Evolutionary conservation across 169 alveolate genomes (phyloP), one percentile per base, ranked within the genome.

Genomic region (Fabrea salina): DNA sequence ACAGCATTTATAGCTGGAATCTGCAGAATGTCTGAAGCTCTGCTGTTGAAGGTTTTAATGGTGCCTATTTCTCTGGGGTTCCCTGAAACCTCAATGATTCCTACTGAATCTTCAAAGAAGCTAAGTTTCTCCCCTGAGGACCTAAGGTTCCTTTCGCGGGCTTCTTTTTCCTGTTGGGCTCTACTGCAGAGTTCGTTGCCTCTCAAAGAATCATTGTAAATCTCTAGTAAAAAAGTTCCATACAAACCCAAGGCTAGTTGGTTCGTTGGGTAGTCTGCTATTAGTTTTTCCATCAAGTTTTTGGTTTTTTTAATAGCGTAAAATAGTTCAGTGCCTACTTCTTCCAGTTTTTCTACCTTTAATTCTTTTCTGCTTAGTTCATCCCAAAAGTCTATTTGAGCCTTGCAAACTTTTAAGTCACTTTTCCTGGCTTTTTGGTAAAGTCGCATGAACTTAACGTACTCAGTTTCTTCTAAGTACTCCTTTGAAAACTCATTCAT

Each of bases 151-250:
- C 53, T 44, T 44, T 44, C 53, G 22, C 22, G 16, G 11, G 11
- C 11, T 11, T 44, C 16, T 44, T 44, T 44, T 44, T 11, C 16
- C 11, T 44, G 11, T 44, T 44, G 16, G 53, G 22, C 11, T 44
- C 53, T 44, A 44, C 53, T 44, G 22, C 16, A 44, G 16, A 44
- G 53, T 16, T 44, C 53, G 11, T 11, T 11, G 11, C 53, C 53
- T 44, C 16, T 44, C 16, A 11, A 11, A 11, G 53, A 11, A 44
- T 44, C 53, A 44, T 66, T 66, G 41, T 66, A 66, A 66, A 66
- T 56, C 41, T 66, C 76, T 2, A 41, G 56, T 66, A 66, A 41
- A 41, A 66, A 66, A 5, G 76, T 66, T 66, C 76, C 76, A 40
- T 66, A 66, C 41, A 66, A 5, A 22, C 37, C 41, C 5, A 66